Evolutionary conservation across 345 rosid genomes (phyloP), one percentile per base, ranked within the genome.

Genomic region (Gynandropsis gynandra): DNA sequence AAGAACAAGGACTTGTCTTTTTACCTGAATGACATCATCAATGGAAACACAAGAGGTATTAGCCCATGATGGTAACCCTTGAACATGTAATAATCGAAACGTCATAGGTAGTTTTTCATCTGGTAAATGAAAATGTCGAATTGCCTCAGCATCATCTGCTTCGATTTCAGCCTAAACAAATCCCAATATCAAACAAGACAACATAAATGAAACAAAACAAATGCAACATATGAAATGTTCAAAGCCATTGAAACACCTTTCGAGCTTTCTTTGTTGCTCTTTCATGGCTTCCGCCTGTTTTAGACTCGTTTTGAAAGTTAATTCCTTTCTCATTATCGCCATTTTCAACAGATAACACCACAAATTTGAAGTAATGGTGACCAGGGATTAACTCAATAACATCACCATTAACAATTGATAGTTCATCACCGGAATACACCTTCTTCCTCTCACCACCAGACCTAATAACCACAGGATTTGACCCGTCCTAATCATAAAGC

Each of bases 371-470:
- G 56, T 77, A 71, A 61, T 84, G 87, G 47, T 70, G 70, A 54
- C 95, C 95, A 43, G 98, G 96, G 53, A 92, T 79, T 59, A 92
- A 55, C 74, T 92, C 98, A 56, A 84, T 70, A 59, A 87, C 42
- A 66, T 77, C 86, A 54, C 83, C 81, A 38, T 68, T 59, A 54
- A 10, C 16, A 58, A 87, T 58, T 11, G 63, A 47, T 44, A 56
- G 68, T 40, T 62, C 70, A 44, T 80, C 82, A n/a, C 71, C 56
- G n/a, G 71, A 68, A 6, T 46, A 50, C 2, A 92, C 38, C 65
- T 72, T 82, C 78, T 69, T 82, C 53, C 96, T 80, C 55, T 62
- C 65, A 10, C 64, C 68, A 36, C 85, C 78, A n/a, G 50, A 65
- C 21, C 74, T 77, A 55, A 87, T 57, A 54, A 92, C 82, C 29